phyloP scores from a whole-genome alignment of 495 filamentous ascomycete species.

The Pseudomonodictys pantanalensis region DNA sequence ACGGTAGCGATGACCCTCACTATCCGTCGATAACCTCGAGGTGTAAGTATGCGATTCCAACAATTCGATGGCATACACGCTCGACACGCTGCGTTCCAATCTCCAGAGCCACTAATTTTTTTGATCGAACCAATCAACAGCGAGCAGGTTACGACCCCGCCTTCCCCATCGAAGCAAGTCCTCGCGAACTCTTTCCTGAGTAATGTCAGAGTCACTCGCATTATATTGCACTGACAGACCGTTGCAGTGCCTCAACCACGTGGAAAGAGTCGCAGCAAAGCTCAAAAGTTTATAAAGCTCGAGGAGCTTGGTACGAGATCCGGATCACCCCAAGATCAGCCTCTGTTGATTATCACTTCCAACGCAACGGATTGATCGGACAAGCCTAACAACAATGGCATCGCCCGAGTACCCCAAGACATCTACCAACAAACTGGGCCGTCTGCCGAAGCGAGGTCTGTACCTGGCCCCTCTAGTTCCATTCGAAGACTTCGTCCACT shows the following conservation, averaged over 20 bases:
- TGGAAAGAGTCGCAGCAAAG: not conserved
- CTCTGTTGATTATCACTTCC: not conserved
- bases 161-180: constrained; percentile 7
- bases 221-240: not conserved
- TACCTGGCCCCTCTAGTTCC: not conserved
- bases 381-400: constrained; percentile 2
- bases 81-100: not conserved
- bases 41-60: not conserved
- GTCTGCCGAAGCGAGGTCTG: constrained; percentile 8
- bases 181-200: not conserved
- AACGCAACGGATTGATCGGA: not conserved
- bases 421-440: not conserved
- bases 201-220: not conserved
- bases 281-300: constrained; percentile 1
- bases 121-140: constrained; percentile 8
- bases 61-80: not conserved
- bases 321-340: not conserved
- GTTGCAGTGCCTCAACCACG: not conserved
- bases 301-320: not conserved
- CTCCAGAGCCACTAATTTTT: not conserved
- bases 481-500: not conserved
- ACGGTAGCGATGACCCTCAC: no score
- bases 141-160: constrained; percentile 5
- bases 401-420: constrained; percentile 8
- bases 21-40: not conserved